A percentile compares a stretch with the other conserved stretches of the same genome.
These are phyloP conservation scores for Suillus tomentosus DNA, from an alignment of 768 basidiomycete species.

Conservation along the genomic window DNA sequence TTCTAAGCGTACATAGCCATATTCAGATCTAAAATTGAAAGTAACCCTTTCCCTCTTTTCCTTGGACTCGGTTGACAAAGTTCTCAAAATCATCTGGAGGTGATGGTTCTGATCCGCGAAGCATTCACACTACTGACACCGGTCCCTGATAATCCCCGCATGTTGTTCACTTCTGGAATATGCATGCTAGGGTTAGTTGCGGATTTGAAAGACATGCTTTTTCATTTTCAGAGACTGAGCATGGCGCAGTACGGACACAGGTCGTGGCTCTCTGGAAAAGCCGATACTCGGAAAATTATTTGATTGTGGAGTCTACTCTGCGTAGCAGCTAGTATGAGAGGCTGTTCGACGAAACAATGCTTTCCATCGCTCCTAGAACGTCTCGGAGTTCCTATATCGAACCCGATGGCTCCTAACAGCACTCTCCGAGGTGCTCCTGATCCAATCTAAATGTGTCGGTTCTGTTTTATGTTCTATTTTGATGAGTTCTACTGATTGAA, in stretches of 20 bases:
- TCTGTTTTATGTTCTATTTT: not conserved
- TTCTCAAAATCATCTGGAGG: not conserved
- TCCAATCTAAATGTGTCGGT: conserved; percentile 32
- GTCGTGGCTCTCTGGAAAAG: not conserved
- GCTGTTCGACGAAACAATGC: not conserved
- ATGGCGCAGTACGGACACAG: not conserved
- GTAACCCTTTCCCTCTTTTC: not conserved
- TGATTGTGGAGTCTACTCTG: not conserved
- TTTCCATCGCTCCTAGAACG: not conserved
- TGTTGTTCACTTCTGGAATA: not conserved
- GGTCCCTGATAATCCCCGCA: conserved; percentile 5
- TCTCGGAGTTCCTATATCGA: not conserved
- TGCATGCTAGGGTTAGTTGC: not conserved
- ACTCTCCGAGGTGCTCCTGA: conserved; percentile 26
- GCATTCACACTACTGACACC: not conserved
- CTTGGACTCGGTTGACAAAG: not conserved
- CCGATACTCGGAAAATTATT: not conserved
- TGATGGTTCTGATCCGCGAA: not conserved
- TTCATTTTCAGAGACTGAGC: not conserved
- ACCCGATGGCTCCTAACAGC: conserved; percentile 29
- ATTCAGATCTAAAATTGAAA: conserved; percentile 1
- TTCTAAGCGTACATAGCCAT: conserved; percentile 5
- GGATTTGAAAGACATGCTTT: not conserved
- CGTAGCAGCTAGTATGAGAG: not conserved
- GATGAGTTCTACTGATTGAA: not conserved